Evolutionary conservation across 768 basidiomycete genomes (phyloP).

Genomic region (Phylloporus sp.): DNA sequence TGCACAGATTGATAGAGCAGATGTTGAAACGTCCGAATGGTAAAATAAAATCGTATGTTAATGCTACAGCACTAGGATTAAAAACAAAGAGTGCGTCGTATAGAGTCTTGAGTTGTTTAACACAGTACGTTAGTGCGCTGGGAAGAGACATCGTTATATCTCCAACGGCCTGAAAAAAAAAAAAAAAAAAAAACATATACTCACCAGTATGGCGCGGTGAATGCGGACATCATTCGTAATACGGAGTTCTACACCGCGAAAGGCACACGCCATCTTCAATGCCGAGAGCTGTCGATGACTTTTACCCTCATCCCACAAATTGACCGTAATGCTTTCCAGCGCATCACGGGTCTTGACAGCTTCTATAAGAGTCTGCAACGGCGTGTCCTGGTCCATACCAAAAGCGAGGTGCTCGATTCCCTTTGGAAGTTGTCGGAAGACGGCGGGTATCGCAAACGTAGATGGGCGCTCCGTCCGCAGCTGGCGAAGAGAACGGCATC

Average conservation of each 20-base stretch:
- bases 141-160: slow-evolving; percentile 12
- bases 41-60: neutral
- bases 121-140: slow-evolving; percentile 18
- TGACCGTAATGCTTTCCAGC: slow-evolving; percentile 49
- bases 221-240: slow-evolving; percentile 47
- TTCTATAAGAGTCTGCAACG: slow-evolving; percentile 52
- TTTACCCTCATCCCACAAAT: slow-evolving; percentile 51
- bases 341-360: slow-evolving; percentile 43
- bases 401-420: slow-evolving; percentile 56
- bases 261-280: slow-evolving; percentile 63
- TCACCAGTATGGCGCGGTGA: slow-evolving; percentile 51
- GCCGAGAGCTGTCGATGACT: slow-evolving; percentile 47
- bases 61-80: slow-evolving; percentile 17
- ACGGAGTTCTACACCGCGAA: slow-evolving; percentile 52
- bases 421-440: slow-evolving; percentile 49
- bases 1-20: neutral
- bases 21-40: neutral
- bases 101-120: slow-evolving; percentile 14
- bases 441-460: slow-evolving; percentile 32
- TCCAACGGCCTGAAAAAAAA: slow-evolving; percentile 6
- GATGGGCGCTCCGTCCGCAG: slow-evolving; percentile 55
- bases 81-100: slow-evolving; percentile 2
- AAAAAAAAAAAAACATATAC: slow-evolving; percentile 24
- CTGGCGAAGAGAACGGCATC: slow-evolving; percentile 49
- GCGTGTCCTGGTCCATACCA: slow-evolving; percentile 54